Percentiles rank a stretch among this genome's conserved stretches.
phyloP scores from a whole-genome alignment of 2,329 filamentous ascomycete genomes.

The Calonectria pseudoreteaudii region DNA sequence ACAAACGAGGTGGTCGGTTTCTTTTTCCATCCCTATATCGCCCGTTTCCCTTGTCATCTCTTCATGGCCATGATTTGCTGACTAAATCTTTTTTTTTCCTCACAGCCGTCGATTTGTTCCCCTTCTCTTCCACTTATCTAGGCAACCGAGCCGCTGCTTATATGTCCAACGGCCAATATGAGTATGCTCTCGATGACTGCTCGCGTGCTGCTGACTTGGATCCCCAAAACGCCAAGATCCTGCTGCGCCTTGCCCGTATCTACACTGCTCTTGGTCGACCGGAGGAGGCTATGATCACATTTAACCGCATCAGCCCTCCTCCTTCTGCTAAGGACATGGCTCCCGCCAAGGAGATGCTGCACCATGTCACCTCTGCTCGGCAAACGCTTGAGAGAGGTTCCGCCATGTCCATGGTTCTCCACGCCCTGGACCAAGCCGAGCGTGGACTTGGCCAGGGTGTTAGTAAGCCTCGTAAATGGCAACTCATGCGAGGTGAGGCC shows the following conservation, averaged over 20 bases:
- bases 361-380: conserved; percentile 83
- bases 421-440: conserved; percentile 92
- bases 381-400: conserved; percentile 80
- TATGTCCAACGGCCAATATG: conserved; percentile 86
- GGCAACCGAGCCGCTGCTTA: conserved; percentile 95
- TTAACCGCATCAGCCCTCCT: conserved; percentile 81
- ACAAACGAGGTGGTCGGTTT: not conserved
- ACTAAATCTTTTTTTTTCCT: conserved; percentile 31
- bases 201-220: conserved; percentile 85
- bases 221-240: conserved; percentile 86
- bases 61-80: conserved; percentile 28
- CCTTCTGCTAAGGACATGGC: conserved; percentile 88
- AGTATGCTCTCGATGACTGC: conserved; percentile 87
- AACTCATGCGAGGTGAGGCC: conserved; percentile 90
- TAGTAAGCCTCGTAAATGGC: conserved; percentile 90
- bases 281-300: conserved; percentile 86
- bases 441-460: conserved; percentile 81
- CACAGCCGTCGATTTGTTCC: conserved; percentile 87
- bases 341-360: conserved; percentile 85
- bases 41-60: not conserved
- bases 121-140: conserved; percentile 87
- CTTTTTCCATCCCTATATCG: not conserved
- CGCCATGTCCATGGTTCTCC: conserved; percentile 89
- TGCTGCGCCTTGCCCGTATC: conserved; percentile 88
- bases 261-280: conserved; percentile 89